phyloP scores from a whole-genome alignment of 306 rosid species.

The Psophocarpus tetragonolobus region DNA sequence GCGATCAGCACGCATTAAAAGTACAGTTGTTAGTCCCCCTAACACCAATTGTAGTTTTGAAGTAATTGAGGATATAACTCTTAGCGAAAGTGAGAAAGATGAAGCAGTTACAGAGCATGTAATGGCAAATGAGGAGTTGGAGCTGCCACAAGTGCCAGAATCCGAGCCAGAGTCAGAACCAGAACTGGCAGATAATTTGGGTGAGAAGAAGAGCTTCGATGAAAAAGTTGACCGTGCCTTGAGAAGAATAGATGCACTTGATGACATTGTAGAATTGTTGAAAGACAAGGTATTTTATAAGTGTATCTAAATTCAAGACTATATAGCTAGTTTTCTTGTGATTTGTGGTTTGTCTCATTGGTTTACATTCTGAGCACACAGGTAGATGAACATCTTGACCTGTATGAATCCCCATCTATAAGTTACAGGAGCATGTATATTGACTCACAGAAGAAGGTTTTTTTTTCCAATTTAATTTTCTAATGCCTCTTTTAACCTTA shows the following conservation, averaged over 20 bases:
- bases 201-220: conserved; percentile 35
- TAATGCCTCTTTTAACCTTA: not conserved
- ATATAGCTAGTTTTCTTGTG: not conserved
- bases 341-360: not conserved
- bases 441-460: conserved; percentile 64
- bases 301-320: not conserved
- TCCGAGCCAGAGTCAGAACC: conserved; percentile 31
- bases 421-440: conserved; percentile 51
- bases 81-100: conserved; percentile 43
- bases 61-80: conserved; percentile 32
- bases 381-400: conserved; percentile 35
- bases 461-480: not conserved
- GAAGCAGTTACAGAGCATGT: conserved; percentile 42
- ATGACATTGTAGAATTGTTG: conserved; percentile 34
- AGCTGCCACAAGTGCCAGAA: not conserved
- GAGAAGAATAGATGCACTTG: conserved; percentile 43
- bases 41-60: conserved; percentile 15
- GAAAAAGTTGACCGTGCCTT: conserved; percentile 52
- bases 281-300: conserved; percentile 48
- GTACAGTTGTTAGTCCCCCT: not conserved
- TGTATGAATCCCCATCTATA: conserved; percentile 30
- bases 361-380: conserved; percentile 30
- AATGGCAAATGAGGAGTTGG: not conserved
- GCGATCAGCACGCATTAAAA: conserved; percentile 60
- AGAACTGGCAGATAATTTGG: not conserved